phyloP scores from a whole-genome alignment of 106 monocot genomes.

The Vanilla planifolia region DNA sequence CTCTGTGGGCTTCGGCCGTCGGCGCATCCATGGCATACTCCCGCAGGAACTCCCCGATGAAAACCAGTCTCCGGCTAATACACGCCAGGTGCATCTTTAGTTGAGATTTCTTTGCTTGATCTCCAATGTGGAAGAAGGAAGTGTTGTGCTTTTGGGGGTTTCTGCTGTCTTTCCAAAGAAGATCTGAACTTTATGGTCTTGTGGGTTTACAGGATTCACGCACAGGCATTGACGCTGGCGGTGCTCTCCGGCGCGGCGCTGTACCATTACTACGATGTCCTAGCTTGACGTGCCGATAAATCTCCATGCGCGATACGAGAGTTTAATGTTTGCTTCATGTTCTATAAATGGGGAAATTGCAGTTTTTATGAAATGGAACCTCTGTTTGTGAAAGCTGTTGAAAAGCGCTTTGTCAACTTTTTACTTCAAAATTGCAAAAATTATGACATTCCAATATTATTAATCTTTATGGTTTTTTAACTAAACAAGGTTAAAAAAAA shows the following conservation, averaged over 20 bases:
- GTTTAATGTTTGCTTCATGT: too few species aligned
- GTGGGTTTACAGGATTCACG: slow-evolving; percentile 44
- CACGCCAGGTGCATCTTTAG: slow-evolving; percentile 91
- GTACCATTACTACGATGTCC: slow-evolving; percentile 39
- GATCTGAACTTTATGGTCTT: too few species aligned
- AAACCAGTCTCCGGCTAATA: slow-evolving; percentile 57
- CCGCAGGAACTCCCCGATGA: slow-evolving; percentile 24
- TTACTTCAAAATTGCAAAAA: too few species aligned
- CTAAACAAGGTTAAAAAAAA: too few species aligned
- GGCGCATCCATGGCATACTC: slow-evolving; percentile 46
- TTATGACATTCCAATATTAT: too few species aligned
- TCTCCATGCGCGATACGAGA: too few species aligned
- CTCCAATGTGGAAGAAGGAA: neutral
- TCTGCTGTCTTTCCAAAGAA: neutral
- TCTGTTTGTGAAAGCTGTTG: too few species aligned
- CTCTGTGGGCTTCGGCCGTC: slow-evolving; percentile 50
- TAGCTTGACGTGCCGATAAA: neutral
- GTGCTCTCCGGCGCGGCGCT: slow-evolving; percentile 56
- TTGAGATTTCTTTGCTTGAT: neutral
- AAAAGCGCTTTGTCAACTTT: too few species aligned
- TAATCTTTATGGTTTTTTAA: too few species aligned
- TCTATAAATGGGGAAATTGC: too few species aligned
- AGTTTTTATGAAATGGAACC: too few species aligned
- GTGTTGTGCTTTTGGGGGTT: neutral
- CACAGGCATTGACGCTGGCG: slow-evolving; percentile 63